Evolutionary conservation across 163 green algal genomes (phyloP), one percentile per base, ranked within the genome.

Genomic region (Chlorella variabilis): DNA sequence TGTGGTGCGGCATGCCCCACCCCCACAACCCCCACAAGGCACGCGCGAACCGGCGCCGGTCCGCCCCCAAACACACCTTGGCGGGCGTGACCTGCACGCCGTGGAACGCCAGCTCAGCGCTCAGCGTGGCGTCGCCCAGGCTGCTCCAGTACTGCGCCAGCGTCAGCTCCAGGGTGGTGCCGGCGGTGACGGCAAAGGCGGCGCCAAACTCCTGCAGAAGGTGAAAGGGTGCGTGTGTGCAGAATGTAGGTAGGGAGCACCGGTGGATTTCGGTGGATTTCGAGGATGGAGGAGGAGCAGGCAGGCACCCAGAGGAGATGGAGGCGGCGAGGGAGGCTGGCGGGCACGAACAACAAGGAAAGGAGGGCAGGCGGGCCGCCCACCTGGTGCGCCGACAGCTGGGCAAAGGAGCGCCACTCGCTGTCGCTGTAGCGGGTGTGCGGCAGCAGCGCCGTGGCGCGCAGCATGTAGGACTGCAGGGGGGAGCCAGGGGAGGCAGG

Each of bases 111-210:
- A 98, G 23, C 78, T 95, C 84, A 9, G 92, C 75, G 54, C 88
- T 67, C 34, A 94, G 65, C 17, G 61, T 71, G 65, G 71, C 67
- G 4, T 66, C 69, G 2, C 91, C 92, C 27, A 86, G 77, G 84
- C 85, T 83, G 85, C 75, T 94, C 95, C 95, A 98, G 73, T 95
- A 95, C 88, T 97, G 94, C 18, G 89, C 91, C 39, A 97, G 61
- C 0, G 94, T 96, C 7, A 98, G 54, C 87, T 98, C 95, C 68
- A 98, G 84, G 2, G 93, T 97, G 54, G 71, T 59, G 17, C 88
- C 91, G 2, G 71, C 78, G 3, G 79, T 59, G 49, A 95, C 89
- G n/a, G 80, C 25, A 78, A 86, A 89, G 2, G 48, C 51, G 1
- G 80, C 41, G 7, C 21, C 27, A 17, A 38, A 23, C 68, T 86